Evolutionary conservation across 2,329 filamentous ascomycete genomes (phyloP).

Genomic region (Mollisiaceae sp.): DNA sequence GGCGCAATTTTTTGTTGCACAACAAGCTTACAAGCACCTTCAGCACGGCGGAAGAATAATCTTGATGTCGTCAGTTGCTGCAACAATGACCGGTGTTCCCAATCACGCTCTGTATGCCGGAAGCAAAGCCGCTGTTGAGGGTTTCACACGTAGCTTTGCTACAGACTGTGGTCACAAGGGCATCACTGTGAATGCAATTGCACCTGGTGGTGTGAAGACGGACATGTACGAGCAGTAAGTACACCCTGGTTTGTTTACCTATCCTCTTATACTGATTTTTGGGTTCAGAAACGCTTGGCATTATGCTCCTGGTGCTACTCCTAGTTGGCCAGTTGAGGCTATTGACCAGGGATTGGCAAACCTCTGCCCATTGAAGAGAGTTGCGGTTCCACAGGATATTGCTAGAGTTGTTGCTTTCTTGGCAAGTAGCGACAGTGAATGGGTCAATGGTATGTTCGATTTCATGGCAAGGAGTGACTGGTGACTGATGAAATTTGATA

Average conservation of each 20-base stretch:
- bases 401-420: slow-evolving; percentile 48
- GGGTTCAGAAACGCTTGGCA: slow-evolving; percentile 50
- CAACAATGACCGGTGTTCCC: slow-evolving; percentile 66
- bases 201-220: slow-evolving; percentile 69
- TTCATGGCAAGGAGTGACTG: slow-evolving; percentile 34
- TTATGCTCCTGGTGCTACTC: slow-evolving; percentile 61
- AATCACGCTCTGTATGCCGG: slow-evolving; percentile 76
- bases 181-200: slow-evolving; percentile 71
- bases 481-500: slow-evolving; percentile 13
- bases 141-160: slow-evolving; percentile 75
- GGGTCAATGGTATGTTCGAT: slow-evolving; percentile 62
- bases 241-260: slow-evolving; percentile 43
- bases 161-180: slow-evolving; percentile 59
- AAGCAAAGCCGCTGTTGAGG: slow-evolving; percentile 76
- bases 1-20: slow-evolving; percentile 78
- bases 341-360: slow-evolving; percentile 60
- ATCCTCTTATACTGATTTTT: neutral
- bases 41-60: slow-evolving; percentile 72
- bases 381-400: slow-evolving; percentile 63
- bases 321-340: slow-evolving; percentile 58
- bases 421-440: slow-evolving; percentile 63
- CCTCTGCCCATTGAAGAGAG: slow-evolving; percentile 61
- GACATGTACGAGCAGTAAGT: slow-evolving; percentile 71
- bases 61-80: slow-evolving; percentile 66
- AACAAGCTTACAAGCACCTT: slow-evolving; percentile 74